A percentile compares a stretch with the other conserved stretches of the same genome.
Conservation (phyloP, 176 grass and related monocot species). For the Oryza australiensis region DNA sequence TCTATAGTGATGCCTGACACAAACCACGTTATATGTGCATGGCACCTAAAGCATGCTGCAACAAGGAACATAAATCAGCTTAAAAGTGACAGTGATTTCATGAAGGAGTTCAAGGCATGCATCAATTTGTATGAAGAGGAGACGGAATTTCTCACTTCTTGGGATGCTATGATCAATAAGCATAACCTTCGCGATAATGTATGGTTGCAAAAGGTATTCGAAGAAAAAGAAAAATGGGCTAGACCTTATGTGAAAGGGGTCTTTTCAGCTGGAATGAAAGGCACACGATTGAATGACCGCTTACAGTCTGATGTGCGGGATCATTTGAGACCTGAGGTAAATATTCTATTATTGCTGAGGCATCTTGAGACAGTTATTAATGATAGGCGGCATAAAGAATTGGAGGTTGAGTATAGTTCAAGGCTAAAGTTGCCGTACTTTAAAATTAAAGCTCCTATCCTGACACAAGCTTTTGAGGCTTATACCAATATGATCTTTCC, state of each 20-base stretch:
- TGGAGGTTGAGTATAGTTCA: conserved; percentile 51
- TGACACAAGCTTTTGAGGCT: conserved; percentile 44
- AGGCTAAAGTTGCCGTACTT: conserved; percentile 56
- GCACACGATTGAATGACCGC: conserved; percentile 38
- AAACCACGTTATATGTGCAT: conserved; percentile 52
- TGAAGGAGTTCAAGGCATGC: conserved; percentile 60
- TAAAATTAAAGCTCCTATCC: conserved; percentile 64
- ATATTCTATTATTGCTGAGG: conserved; percentile 42
- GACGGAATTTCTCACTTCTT: conserved; percentile 49
- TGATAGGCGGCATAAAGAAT: conserved; percentile 48
- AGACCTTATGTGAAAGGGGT: conserved; percentile 48
- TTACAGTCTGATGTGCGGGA: conserved; percentile 43
- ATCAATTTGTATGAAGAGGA: conserved; percentile 57
- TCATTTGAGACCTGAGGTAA: conserved; percentile 44
- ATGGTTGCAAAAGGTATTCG: conserved; percentile 60
- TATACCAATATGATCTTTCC: conserved; percentile 64
- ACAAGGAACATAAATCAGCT: conserved; percentile 41
- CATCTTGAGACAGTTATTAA: conserved; percentile 48
- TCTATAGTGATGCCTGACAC: conserved; percentile 46
- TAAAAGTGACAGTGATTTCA: conserved; percentile 46
- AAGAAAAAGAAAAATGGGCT: conserved; percentile 67
- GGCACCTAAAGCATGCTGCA: conserved; percentile 52
- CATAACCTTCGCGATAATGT: conserved; percentile 47
- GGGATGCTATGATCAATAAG: conserved; percentile 63
- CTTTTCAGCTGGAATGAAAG: conserved; percentile 62